These are phyloP conservation scores for Chalaropsis thielavioides DNA, from an alignment of 2,329 filamentous ascomycete species.

Conservation along the genomic window DNA sequence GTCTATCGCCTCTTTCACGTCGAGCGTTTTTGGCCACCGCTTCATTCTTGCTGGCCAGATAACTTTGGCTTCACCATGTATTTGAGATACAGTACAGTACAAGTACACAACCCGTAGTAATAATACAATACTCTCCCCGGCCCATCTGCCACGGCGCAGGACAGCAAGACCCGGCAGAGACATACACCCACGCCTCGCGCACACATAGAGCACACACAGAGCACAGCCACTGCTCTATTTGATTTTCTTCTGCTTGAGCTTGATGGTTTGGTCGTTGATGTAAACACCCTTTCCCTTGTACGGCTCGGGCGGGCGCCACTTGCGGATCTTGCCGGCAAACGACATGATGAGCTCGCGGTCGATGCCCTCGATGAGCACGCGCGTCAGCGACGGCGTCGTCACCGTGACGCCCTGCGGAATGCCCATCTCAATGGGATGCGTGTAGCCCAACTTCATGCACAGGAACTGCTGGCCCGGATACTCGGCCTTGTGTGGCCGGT, in stretches of 20 bases:
- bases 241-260: slow-evolving; percentile 95
- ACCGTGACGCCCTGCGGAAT: slow-evolving; percentile 74
- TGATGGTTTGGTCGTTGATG: slow-evolving; percentile 94
- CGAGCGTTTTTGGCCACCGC: too few species aligned
- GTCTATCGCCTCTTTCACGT: too few species aligned
- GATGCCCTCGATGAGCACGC: slow-evolving; percentile 76
- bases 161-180: not conserved
- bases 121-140: slow-evolving; percentile 11
- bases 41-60: not conserved
- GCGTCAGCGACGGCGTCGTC: slow-evolving; percentile 77
- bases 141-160: not conserved
- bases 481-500: slow-evolving; percentile 54
- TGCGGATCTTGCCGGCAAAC: slow-evolving; percentile 77
- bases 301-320: slow-evolving; percentile 84
- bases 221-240: slow-evolving; percentile 41
- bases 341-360: slow-evolving; percentile 78
- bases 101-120: slow-evolving; percentile 25
- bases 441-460: slow-evolving; percentile 88
- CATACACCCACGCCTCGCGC: not conserved
- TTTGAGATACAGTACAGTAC: slow-evolving; percentile 12
- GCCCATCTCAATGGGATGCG: slow-evolving; percentile 82
- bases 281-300: slow-evolving; percentile 99
- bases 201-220: not conserved
- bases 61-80: not conserved
- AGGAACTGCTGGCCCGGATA: slow-evolving; percentile 80